A percentile compares a stretch with the other conserved stretches of the same genome.
Conservation (phyloP, 345 rosid genomes). For the Eutrema japonicum region DNA sequence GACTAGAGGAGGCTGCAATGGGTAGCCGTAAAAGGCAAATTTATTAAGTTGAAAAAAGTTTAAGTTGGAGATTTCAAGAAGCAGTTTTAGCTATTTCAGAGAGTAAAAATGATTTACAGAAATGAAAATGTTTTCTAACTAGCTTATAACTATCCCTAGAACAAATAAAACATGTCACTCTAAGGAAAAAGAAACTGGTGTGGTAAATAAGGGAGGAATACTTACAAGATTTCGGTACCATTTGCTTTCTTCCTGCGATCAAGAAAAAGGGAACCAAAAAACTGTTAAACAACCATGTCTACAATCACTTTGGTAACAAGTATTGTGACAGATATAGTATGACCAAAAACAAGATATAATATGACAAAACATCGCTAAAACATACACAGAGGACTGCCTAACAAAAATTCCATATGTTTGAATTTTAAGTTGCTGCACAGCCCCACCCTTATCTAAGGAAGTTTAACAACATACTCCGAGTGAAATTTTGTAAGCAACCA, state of each 20-base stretch:
- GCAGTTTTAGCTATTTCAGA: constrained; percentile 5
- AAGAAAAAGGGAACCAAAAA: constrained; percentile 35
- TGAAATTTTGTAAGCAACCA: constrained; percentile 4
- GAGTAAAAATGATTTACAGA: not conserved
- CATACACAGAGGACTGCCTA: constrained; percentile 5
- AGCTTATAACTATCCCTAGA: constrained; percentile 1
- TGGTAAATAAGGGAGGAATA: constrained; percentile 31
- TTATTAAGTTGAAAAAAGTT: not conserved
- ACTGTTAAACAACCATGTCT: constrained; percentile 14
- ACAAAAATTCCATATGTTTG: not conserved
- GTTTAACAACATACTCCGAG: constrained; percentile 9
- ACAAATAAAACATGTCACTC: constrained; percentile 1
- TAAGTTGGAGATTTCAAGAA: not conserved
- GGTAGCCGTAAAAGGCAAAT: not conserved
- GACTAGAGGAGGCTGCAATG: constrained; percentile 7
- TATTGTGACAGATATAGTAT: too few species aligned
- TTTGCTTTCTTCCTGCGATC: constrained; percentile 63
- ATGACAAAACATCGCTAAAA: not conserved
- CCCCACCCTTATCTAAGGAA: constrained; percentile 9
- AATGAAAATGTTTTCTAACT: not conserved
- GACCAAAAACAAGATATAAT: not conserved
- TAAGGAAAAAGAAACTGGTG: not conserved
- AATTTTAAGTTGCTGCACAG: not conserved
- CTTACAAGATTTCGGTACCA: constrained; percentile 77
- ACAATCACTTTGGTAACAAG: not conserved